Evolutionary conservation across 352 stramenopile species (phyloP).

Genomic region (Phytophthora europaea): DNA sequence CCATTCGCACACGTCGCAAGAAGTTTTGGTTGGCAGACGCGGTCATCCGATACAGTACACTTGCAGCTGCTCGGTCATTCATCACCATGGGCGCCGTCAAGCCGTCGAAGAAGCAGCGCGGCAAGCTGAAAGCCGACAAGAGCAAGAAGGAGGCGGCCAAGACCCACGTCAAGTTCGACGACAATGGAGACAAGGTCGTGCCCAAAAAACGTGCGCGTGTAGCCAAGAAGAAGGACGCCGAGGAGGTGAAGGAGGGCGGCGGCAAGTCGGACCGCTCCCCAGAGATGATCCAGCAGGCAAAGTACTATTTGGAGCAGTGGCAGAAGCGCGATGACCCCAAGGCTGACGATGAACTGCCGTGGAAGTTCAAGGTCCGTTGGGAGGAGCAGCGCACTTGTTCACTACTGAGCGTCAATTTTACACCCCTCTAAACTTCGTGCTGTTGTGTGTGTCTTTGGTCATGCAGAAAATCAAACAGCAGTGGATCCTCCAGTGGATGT

Average conservation of each 20-base stretch:
- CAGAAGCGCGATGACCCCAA: slow-evolving; percentile 63
- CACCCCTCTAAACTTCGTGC: neutral
- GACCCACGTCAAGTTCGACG: slow-evolving; percentile 74
- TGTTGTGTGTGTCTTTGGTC: slow-evolving; percentile 11
- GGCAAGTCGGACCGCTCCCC: slow-evolving; percentile 79
- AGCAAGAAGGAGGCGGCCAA: slow-evolving; percentile 43
- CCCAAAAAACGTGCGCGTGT: slow-evolving; percentile 59
- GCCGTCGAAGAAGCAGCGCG: slow-evolving; percentile 84
- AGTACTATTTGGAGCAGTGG: slow-evolving; percentile 88
- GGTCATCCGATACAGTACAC: neutral
- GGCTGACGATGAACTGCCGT: slow-evolving; percentile 64
- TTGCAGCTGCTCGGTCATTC: slow-evolving; percentile 1
- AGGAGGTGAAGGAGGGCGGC: slow-evolving; percentile 51
- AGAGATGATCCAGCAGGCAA: slow-evolving; percentile 84
- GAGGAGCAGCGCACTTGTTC: neutral
- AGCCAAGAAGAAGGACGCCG: slow-evolving; percentile 34
- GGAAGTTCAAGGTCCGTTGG: slow-evolving; percentile 82
- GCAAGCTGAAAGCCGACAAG: slow-evolving; percentile 62
- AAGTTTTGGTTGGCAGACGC: slow-evolving; percentile 38
- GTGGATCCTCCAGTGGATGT: slow-evolving; percentile 88
- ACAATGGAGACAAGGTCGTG: slow-evolving; percentile 65
- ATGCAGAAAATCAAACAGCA: slow-evolving; percentile 84
- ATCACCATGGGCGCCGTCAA: slow-evolving; percentile 59
- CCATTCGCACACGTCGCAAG: slow-evolving; percentile 30
- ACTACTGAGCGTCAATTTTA: no score